A percentile compares a stretch with the other conserved stretches of the same genome.
These are phyloP conservation scores for Colletotrichum destructivum DNA, from an alignment of 2,329 filamentous ascomycete species.

Conservation along the genomic window DNA sequence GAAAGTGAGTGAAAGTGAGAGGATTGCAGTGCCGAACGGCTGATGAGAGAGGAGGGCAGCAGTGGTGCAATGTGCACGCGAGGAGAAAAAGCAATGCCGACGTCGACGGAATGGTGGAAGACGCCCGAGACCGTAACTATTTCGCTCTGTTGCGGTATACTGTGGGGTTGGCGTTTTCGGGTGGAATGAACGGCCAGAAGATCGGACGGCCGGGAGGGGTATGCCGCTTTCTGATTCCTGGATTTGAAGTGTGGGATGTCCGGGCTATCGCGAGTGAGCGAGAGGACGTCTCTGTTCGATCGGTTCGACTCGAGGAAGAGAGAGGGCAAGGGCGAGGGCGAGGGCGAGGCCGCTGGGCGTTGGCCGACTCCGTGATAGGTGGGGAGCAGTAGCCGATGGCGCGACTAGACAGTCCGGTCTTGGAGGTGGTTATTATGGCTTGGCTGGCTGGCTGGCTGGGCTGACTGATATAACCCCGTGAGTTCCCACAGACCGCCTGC, in stretches of 20 bases:
- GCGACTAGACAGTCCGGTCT: conserved; percentile 32
- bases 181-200: conserved; percentile 10
- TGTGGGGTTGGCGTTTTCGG: conserved; percentile 1
- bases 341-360: neutral
- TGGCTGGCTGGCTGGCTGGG: neutral
- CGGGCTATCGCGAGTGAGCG: conserved; percentile 14
- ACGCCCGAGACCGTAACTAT: neutral
- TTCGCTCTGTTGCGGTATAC: conserved; percentile 4
- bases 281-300: conserved; percentile 16
- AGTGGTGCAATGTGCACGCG: conserved; percentile 31
- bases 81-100: conserved; percentile 30
- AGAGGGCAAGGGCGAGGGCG: too few relatives aligned
- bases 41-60: conserved; percentile 12
- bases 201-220: neutral
- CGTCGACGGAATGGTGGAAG: too few relatives aligned
- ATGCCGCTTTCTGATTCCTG: conserved; percentile 2
- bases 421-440: conserved; percentile 5
- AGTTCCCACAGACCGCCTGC: conserved; percentile 19
- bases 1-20: neutral
- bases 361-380: conserved; percentile 34
- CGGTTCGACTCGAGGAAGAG: conserved; percentile 2
- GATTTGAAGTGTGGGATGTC: conserved; percentile 21
- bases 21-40: conserved; percentile 32
- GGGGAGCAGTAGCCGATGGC: conserved; percentile 19
- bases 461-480: conserved; percentile 28